Evolutionary conservation across 106 monocot species (phyloP).

Genomic region (Dendrobium huoshanense): DNA sequence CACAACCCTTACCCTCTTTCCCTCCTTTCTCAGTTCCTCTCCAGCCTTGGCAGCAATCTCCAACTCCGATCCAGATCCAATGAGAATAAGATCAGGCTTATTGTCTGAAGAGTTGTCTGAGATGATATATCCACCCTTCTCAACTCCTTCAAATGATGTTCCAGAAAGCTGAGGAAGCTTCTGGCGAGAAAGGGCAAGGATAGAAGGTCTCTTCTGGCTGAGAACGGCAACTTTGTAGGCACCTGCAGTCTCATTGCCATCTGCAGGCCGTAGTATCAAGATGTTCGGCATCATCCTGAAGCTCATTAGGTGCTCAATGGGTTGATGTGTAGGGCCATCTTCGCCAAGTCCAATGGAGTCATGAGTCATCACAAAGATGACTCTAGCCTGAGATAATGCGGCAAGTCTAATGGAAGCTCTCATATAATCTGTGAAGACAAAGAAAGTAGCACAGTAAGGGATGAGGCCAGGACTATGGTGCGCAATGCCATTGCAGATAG

Average conservation of each 20-base stretch:
- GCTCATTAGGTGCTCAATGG: slow-evolving; percentile 67
- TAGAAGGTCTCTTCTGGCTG: slow-evolving; percentile 57
- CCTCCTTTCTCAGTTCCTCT: slow-evolving; percentile 63
- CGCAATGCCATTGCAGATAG: slow-evolving; percentile 71
- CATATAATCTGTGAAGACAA: slow-evolving; percentile 88
- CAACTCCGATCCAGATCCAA: slow-evolving; percentile 64
- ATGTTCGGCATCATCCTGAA: slow-evolving; percentile 78
- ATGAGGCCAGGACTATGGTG: slow-evolving; percentile 67
- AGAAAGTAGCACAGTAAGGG: slow-evolving; percentile 90
- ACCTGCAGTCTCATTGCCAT: slow-evolving; percentile 76
- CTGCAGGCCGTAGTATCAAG: slow-evolving; percentile 69
- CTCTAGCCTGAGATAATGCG: slow-evolving; percentile 47
- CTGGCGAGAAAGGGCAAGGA: slow-evolving; percentile 68
- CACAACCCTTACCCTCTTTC: slow-evolving; percentile 58
- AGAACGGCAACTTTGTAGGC: slow-evolving; percentile 61
- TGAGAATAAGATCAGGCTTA: slow-evolving; percentile 59
- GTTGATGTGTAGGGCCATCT: slow-evolving; percentile 80
- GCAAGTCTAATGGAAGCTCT: slow-evolving; percentile 72
- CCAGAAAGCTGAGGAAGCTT: slow-evolving; percentile 66
- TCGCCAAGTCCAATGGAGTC: slow-evolving; percentile 82
- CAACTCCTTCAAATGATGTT: slow-evolving; percentile 65
- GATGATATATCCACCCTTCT: slow-evolving; percentile 63
- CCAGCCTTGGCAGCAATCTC: slow-evolving; percentile 76
- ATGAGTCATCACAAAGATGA: slow-evolving; percentile 80
- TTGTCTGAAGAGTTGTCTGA: slow-evolving; percentile 63